phyloP scores from a whole-genome alignment of 768 basidiomycete species.

The Leucosporidium yakuticum region DNA sequence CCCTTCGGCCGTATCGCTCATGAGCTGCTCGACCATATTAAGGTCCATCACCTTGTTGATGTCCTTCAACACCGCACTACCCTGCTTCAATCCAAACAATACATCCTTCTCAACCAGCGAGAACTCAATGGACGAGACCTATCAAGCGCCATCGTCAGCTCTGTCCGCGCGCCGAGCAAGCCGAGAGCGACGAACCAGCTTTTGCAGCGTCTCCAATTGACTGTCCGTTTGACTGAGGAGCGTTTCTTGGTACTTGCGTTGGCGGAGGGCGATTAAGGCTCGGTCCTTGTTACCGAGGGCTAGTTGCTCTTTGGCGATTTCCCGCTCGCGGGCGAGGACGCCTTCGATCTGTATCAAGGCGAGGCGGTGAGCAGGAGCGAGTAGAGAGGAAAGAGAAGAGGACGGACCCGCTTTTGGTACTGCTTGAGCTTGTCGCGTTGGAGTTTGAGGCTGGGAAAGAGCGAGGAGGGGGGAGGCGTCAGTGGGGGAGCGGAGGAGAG shows the following conservation, averaged over 20 bases:
- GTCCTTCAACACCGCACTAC: conserved; percentile 85
- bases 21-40: conserved; percentile 84
- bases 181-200: conserved; percentile 56
- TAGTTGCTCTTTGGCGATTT: conserved; percentile 78
- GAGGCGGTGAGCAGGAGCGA: background rate
- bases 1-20: conserved; percentile 89
- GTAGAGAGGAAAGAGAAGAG: background rate
- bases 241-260: conserved; percentile 88
- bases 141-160: background rate
- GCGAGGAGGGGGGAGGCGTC: background rate
- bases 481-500: conserved; percentile 15
- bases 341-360: conserved; percentile 62
- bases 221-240: conserved; percentile 79
- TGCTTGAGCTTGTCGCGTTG: conserved; percentile 93
- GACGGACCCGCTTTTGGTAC: conserved; percentile 82
- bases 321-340: conserved; percentile 77
- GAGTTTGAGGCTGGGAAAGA: conserved; percentile 74
- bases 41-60: conserved; percentile 90
- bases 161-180: background rate
- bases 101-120: conserved; percentile 89
- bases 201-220: conserved; percentile 81
- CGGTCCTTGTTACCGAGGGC: conserved; percentile 75
- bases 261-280: conserved; percentile 77
- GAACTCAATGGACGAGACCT: conserved; percentile 97
- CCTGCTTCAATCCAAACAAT: conserved; percentile 83